These are phyloP conservation scores for Globisporangium acanthophoron DNA, from an alignment of 352 stramenopile genomes.

Conservation along the genomic window DNA sequence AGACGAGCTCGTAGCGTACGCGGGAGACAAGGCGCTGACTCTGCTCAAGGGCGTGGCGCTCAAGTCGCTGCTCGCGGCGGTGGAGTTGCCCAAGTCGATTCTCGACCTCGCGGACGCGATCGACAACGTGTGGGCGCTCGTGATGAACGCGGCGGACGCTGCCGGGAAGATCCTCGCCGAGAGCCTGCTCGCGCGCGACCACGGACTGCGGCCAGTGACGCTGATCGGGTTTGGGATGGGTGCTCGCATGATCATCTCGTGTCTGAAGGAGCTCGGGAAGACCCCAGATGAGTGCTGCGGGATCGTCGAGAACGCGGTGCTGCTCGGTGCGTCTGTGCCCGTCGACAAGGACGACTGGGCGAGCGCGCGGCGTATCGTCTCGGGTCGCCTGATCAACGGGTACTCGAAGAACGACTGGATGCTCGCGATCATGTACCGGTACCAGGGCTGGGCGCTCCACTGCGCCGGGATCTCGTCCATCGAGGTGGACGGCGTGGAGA, in stretches of 20 bases:
- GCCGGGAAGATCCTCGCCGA: constrained; percentile 72
- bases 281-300: constrained; percentile 46
- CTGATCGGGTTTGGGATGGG: constrained; percentile 90
- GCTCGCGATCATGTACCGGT: constrained; percentile 88
- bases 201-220: constrained; percentile 80
- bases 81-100: constrained; percentile 66
- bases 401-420: constrained; percentile 90
- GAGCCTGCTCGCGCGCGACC: constrained; percentile 52
- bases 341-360: constrained; percentile 65
- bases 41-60: constrained; percentile 64
- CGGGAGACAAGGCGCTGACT: constrained; percentile 48
- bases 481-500: constrained; percentile 69
- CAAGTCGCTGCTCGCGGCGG: constrained; percentile 66
- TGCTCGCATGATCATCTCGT: constrained; percentile 86
- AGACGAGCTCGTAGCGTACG: constrained; percentile 58
- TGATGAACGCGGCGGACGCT: constrained; percentile 67
- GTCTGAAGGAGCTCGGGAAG: constrained; percentile 82
- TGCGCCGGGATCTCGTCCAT: constrained; percentile 65
- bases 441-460: constrained; percentile 76
- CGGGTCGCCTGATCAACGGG: constrained; percentile 86
- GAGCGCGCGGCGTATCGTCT: constrained; percentile 59
- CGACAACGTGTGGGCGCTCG: constrained; percentile 79
- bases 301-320: constrained; percentile 85
- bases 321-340: constrained; percentile 78
- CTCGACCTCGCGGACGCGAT: constrained; percentile 68